A percentile compares a stretch with the other conserved stretches of the same genome.
Conservation (phyloP, 306 rosid species). For the Dryas octopetala region DNA sequence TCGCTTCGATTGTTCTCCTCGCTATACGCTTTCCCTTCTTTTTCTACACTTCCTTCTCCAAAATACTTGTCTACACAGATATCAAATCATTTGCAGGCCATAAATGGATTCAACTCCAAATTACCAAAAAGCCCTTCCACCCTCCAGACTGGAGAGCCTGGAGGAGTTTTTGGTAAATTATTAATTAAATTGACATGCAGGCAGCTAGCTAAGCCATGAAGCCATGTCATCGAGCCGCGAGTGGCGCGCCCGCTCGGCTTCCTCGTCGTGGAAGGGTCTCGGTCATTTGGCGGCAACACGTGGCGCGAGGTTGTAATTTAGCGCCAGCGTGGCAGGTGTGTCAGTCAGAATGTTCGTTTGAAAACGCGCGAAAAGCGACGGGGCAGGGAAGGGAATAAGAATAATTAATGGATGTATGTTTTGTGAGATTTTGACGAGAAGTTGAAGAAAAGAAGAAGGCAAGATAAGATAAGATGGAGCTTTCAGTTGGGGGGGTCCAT, state of each 20-base stretch:
- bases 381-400: background rate
- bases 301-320: slow-evolving; percentile 14
- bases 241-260: too few species aligned
- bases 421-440: slow-evolving; percentile 18
- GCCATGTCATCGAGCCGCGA: slow-evolving; percentile 27
- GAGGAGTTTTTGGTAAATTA: slow-evolving; percentile 21
- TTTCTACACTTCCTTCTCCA: slow-evolving; percentile 48
- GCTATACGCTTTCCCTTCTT: slow-evolving; percentile 56
- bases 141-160: too few species aligned
- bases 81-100: slow-evolving; percentile 40
- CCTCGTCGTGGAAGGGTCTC: too few species aligned
- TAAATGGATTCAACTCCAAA: slow-evolving; percentile 22
- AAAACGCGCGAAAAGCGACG: slow-evolving; percentile 6
- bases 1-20: slow-evolving; percentile 40
- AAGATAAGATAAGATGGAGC: slow-evolving; percentile 28
- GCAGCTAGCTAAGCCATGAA: background rate
- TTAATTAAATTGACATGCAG: background rate
- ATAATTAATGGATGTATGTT: background rate
- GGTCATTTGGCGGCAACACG: slow-evolving; percentile 29
- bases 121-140: slow-evolving; percentile 27
- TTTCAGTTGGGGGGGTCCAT: slow-evolving; percentile 30
- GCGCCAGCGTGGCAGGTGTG: slow-evolving; percentile 35
- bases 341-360: slow-evolving; percentile 21
- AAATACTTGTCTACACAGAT: slow-evolving; percentile 59
- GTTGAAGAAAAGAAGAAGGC: background rate